Conservation (phyloP, 108 stramenopile genomes). For the Fistulifera pelliculosa region DNA sequence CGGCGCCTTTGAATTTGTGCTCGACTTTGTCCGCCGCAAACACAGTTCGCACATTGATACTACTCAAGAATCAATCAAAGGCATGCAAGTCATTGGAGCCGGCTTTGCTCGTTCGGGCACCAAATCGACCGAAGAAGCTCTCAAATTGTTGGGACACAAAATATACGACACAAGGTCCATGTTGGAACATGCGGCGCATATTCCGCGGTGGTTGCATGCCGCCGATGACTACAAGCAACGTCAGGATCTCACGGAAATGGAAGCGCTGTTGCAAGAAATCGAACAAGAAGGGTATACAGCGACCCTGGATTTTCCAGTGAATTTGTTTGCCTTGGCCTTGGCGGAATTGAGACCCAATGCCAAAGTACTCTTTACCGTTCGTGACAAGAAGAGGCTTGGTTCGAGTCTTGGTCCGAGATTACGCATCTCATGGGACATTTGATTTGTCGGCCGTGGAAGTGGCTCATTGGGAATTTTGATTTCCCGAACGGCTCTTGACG, state of each 20-base stretch:
- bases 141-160: slow-evolving; percentile 1
- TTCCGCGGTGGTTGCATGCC: not conserved
- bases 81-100: slow-evolving; percentile 5
- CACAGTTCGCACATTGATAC: too few species aligned
- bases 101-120: slow-evolving; percentile 4
- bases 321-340: slow-evolving; percentile 15
- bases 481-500: not conserved
- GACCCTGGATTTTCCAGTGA: slow-evolving; percentile 14
- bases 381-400: slow-evolving; percentile 23
- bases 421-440: slow-evolving; percentile 14
- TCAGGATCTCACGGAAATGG: not conserved
- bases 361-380: slow-evolving; percentile 36
- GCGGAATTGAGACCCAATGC: slow-evolving; percentile 19
- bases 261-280: slow-evolving; percentile 1
- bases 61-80: not conserved
- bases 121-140: not conserved
- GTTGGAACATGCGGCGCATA: not conserved
- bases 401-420: slow-evolving; percentile 19
- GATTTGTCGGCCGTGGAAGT: not conserved
- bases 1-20: too few species aligned
- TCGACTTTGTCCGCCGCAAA: too few species aligned
- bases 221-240: slow-evolving; percentile 2
- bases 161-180: not conserved
- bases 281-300: slow-evolving; percentile 29
- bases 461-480: slow-evolving; percentile 2